Base-by-base conservation (phyloP, 768 basidiomycete genomes). In the Phaffia australis region DNA sequence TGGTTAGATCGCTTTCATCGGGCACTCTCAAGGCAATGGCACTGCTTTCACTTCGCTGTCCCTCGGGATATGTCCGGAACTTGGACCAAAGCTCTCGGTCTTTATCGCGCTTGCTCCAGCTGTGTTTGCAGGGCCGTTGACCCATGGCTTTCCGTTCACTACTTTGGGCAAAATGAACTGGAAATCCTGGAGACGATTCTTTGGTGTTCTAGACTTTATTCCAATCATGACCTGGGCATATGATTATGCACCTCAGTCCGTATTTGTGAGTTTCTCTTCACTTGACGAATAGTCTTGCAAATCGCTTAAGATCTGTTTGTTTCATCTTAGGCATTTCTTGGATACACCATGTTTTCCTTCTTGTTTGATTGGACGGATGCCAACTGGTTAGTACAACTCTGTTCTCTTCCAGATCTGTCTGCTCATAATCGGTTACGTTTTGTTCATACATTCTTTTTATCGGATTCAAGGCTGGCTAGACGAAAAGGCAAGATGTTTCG, bases 11-110 rank as follows among this genome's bases (percentile, higher is more conserved):
- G 80, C 76, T 23, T 80, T 80, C 72, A 80, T 81, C 65, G 81
- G 80, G 29, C 81, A 81, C 68, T 81, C 80, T 21, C 81, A 81
- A 72, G 80, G 81, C 27, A 81, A 81, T 72, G 80, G 80, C 0
- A 74, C 79, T 11, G 77, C 79, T 55, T 81, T 81, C 71, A 76
- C 80, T 70, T 79, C 80, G 8, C 77, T 81, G 47, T 79, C 80
- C 0, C 72, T 77, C 29, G 80, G 80, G 29, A 80, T 81, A 78
- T 77, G 79, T 23, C 81, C 81, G 5, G 76, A 78, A 21, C 71
- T 81, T 2, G 81, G 81, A 48, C 73, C 76, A 25, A 78, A 77
- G 68, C 69, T 81, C 25, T 77, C 77, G 19, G 64, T 76, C 62
- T 81, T 81, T 70, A 77, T 81, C 69, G 80, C 81, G 8, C 77